Conservation (phyloP, 2,329 filamentous ascomycete genomes). For the Coniochaeta pulveracea region DNA sequence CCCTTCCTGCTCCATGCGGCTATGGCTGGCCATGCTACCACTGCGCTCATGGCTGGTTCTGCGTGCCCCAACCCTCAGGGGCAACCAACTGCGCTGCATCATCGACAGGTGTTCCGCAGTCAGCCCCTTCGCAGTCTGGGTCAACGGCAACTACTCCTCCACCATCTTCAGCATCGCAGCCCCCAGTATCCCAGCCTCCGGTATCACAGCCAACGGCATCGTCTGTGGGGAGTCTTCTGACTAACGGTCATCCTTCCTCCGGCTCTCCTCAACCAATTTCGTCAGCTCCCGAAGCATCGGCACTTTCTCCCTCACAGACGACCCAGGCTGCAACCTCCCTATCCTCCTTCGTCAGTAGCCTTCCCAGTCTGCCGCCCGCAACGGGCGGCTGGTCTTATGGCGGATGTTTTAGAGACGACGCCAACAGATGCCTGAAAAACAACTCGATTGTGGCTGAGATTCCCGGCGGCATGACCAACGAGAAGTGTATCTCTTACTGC, state of each 20-base stretch:
- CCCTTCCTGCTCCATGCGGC: slow-evolving; percentile 21
- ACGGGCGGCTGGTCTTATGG: slow-evolving; percentile 9
- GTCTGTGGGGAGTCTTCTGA: too few relatives aligned
- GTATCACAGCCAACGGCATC: background rate
- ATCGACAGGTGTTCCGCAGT: background rate
- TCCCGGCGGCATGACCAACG: slow-evolving; percentile 10
- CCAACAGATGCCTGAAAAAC: slow-evolving; percentile 9
- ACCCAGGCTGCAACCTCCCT: background rate
- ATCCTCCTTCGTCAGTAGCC: background rate
- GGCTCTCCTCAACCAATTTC: too few relatives aligned
- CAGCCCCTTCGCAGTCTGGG: background rate
- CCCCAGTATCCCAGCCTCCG: too few relatives aligned
- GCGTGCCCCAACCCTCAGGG: slow-evolving; percentile 13
- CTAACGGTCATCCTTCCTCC: too few relatives aligned
- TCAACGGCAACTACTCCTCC: slow-evolving; percentile 4
- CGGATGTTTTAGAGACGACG: slow-evolving; percentile 11
- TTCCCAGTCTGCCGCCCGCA: slow-evolving; percentile 5
- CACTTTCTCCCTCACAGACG: slow-evolving; percentile 3
- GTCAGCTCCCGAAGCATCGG: too few relatives aligned
- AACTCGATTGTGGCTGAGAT: slow-evolving; percentile 6
- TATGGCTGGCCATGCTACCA: slow-evolving; percentile 24
- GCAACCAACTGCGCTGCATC: slow-evolving; percentile 4
- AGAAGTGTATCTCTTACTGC: slow-evolving; percentile 11
- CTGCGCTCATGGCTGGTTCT: slow-evolving; percentile 25
- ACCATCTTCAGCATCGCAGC: too few relatives aligned